Base-by-base conservation (phyloP, 345 rosid species). In the Dipteronia dyeriana region DNA sequence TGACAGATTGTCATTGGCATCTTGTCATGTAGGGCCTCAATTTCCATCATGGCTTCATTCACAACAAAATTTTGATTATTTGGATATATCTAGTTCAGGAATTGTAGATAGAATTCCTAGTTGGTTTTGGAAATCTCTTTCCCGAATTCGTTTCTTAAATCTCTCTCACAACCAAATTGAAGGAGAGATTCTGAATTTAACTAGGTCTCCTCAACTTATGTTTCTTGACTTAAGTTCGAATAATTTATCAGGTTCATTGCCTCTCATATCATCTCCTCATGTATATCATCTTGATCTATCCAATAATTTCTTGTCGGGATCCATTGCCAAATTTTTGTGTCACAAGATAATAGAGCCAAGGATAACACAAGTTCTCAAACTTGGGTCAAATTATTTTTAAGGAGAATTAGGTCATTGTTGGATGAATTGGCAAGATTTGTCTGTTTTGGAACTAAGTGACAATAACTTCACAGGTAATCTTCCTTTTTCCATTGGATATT, bases 31-130 rank as follows among this genome's bases (percentile, higher is more conserved):
- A 57, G 87, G 87, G 25, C 17, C n/a, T 1, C 38, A 34, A 7
- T 82, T 86, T 26, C 88, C 85, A 0, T 6, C n/a, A 0, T 86
- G 86, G 88, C 54, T 86, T 66, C 77, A 7, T 51, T 19, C 66
- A 43, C 85, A 79, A 16, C 68, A 11, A 0, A 20, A 41, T 1
- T 53, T 56, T 20, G 2, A 2, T 5, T 43, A n/a, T 5, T 73
- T 86, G 19, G 84, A 86, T 64, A 51, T 84, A 29, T 81, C 86
- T 1, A 19, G 47, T 17, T 34, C 84, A 12, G 73, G 49, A 16
- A 79, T 86, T 67, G 68, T 82, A 62, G 85, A 68, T 38, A 5
- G 53, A 10, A 45, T 82, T 13, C 82, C 82, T 0, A 1, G 9
- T 6, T 80, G 78, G 87, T 84, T 82, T 56, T 77, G 84, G 84